These are phyloP conservation scores for Tuctoria greenei DNA, from an alignment of 176 grass and related monocot genomes.

Conservation along the genomic window DNA sequence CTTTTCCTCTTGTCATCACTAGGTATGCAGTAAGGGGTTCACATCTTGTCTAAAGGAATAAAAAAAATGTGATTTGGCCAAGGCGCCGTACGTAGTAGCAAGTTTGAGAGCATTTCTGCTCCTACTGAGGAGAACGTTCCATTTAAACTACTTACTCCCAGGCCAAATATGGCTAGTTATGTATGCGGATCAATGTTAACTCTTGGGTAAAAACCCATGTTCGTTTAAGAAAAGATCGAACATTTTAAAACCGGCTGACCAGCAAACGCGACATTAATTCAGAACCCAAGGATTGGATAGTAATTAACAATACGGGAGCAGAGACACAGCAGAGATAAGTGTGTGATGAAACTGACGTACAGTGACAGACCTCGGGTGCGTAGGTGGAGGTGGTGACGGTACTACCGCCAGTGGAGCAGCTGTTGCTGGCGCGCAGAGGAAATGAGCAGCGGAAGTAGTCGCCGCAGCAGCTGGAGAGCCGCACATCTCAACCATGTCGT, in stretches of 20 bases:
- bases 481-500: slow-evolving; percentile 49
- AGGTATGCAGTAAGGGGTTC: not conserved
- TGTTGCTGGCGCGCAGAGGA: slow-evolving; percentile 41
- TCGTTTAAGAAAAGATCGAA: not conserved
- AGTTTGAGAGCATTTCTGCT: not conserved
- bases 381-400: slow-evolving; percentile 39
- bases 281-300: slow-evolving; percentile 4
- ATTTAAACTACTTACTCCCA: not conserved
- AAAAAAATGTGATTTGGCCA: not conserved
- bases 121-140: not conserved
- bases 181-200: not conserved
- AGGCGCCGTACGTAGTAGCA: not conserved
- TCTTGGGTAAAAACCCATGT: not conserved
- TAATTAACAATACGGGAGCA: not conserved
- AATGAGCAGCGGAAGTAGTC: slow-evolving; percentile 45
- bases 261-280: slow-evolving; percentile 7
- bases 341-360: slow-evolving; percentile 7
- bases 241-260: not conserved
- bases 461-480: slow-evolving; percentile 30
- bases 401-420: slow-evolving; percentile 41
- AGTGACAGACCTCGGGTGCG: slow-evolving; percentile 41
- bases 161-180: not conserved
- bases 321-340: not conserved
- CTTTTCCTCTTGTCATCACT: slow-evolving; percentile 24
- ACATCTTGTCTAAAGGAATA: not conserved